Evolutionary conservation across 1,284 basidiomycete genomes (phyloP), one percentile per base, ranked within the genome.

Genomic region (Tilletia setariae): DNA sequence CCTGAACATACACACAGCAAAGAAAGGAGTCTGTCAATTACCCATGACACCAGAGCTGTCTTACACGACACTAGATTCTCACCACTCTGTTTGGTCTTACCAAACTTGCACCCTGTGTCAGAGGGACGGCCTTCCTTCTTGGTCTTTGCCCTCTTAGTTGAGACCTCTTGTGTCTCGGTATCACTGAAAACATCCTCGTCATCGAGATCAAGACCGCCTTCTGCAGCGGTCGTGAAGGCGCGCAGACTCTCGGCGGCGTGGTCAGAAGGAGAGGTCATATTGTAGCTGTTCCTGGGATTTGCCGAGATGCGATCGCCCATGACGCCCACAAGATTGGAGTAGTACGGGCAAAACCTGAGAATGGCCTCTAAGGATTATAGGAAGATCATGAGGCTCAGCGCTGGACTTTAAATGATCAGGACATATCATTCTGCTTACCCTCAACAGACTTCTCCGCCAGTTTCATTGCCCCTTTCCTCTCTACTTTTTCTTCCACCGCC

Each of bases 91-190:
- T 51, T 21, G 49, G 21, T 7, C 49, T 51, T 51, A 21, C 49
- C 49, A 21, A 51, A 51, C 49, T 51, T 51, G 49, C 49, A 21
- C 15, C 49, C 49, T 11, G 49, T 51, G 49, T 51, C 49, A 7
- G 49, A 51, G 9, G 49, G 9, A 9, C 49, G 49, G 49, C 49
- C 49, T n/a, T n/a, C n/a, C 49, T 51, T 51, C 49, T 51, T 21
- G 23, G 23, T 9, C 21, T 51, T 51, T 51, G 49, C 11, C 49
- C 19, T 44, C 43, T 44, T 44, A 9, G 43, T 19, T 9, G 43
- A 9, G 11, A 19, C 9, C 9, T 49, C 47, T 49, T 49, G n/a
- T 7, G 19, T 23, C 7, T 49, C 16, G 47, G 4, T 7, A 4
- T 49, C 47, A 6, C 4, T 23, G 4, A n/a, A 16, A 23, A n/a